Base-by-base conservation (phyloP, 2,329 filamentous ascomycete genomes). In the Scedosporium dehoogii region DNA sequence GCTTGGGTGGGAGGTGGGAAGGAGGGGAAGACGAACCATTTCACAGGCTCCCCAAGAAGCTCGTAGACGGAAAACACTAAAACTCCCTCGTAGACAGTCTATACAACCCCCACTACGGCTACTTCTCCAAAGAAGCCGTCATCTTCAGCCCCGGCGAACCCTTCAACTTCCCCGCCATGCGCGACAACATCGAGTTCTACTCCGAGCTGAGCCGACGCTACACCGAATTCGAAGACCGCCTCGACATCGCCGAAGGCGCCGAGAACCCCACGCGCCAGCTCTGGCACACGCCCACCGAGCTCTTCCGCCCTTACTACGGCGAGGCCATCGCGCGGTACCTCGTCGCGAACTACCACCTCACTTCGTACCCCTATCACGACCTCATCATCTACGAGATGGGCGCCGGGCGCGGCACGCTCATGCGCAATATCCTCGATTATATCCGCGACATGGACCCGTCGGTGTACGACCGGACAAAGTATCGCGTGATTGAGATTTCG, bases 351-450 rank as follows among this genome's bases (percentile, higher is more conserved):
- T 99, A 99, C 82, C 92, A 94, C 73, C 85, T 97, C 72, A 91
- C 90, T 55, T 85, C 91, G 62, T 97, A 94, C 73, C 94, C 94
- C 2, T 97, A 97, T 79, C 88, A 97, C 75, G 94, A 99, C 75
- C 84, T 99, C 60, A 90, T 96, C 69, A 96, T 99, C 73, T 99
- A 97, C 82, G 94, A 99, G 74, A 96, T 99, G 89, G 94, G 94
- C 60, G 94, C 94, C 46, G 94, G 94, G 69, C 93, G 96, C 70
- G 94, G 94, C 65, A 99, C 96, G 0, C 84, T 99, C 72, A 99
- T 99, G 94, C 82, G 94, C 72, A 99, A 99, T 74, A 92, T 99
- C 63, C 83, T 99, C 65, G 93, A 99, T 79, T 96, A 96, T 74
- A 96, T 99, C 73, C 90, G 92, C 65, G 88, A 90, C 67, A 82